Evolutionary conservation across 2,329 filamentous ascomycete genomes (phyloP).

Genomic region (Aspergillus sp.): DNA sequence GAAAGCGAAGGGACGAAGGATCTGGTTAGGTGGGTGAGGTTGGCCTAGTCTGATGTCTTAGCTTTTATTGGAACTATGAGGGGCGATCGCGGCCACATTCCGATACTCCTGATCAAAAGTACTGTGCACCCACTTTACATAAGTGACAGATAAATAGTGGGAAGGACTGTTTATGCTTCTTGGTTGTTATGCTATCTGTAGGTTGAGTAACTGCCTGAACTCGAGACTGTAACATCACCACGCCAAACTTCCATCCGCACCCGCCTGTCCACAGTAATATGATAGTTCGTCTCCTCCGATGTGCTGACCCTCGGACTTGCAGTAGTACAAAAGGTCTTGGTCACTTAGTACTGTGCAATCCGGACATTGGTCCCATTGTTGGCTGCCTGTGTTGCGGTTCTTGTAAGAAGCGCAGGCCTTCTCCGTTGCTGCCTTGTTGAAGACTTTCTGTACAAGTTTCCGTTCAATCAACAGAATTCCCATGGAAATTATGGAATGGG

Average conservation of each 20-base stretch:
- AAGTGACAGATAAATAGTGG: background rate
- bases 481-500: background rate
- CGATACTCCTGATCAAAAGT: background rate
- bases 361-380: slow-evolving; percentile 25
- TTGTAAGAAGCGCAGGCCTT: slow-evolving; percentile 23
- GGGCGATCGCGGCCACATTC: background rate
- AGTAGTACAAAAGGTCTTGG: slow-evolving; percentile 20
- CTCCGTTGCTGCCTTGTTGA: slow-evolving; percentile 20
- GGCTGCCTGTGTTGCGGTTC: slow-evolving; percentile 23
- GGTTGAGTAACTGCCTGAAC: background rate
- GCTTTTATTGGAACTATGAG: background rate
- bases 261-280: slow-evolving; percentile 24
- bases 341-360: slow-evolving; percentile 21
- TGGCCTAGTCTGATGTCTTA: background rate
- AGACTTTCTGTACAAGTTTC: slow-evolving; percentile 15
- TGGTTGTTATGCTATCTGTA: background rate
- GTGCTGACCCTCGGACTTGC: slow-evolving; percentile 22
- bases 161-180: background rate
- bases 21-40: background rate
- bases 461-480: background rate
- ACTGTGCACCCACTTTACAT: background rate
- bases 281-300: slow-evolving; percentile 25
- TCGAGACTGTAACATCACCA: slow-evolving; percentile 7
- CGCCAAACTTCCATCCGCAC: slow-evolving; percentile 19
- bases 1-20: background rate